Percentiles rank a stretch among this genome's conserved stretches.
These are phyloP conservation scores for Thyridium curvatum DNA, from an alignment of 2,329 filamentous ascomycete species.

Conservation along the genomic window DNA sequence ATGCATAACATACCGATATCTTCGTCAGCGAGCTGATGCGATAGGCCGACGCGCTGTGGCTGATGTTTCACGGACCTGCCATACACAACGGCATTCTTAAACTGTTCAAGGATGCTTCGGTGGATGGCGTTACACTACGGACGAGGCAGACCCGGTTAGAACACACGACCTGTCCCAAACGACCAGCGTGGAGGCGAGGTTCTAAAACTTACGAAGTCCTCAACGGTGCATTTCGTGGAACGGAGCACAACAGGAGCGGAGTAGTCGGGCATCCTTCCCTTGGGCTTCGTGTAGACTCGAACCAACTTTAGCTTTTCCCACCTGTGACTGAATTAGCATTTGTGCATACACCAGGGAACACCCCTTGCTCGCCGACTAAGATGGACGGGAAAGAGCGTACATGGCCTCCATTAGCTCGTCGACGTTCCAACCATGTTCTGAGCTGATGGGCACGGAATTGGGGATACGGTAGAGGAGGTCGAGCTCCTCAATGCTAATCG, in stretches of 20 bases:
- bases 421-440: conserved; percentile 95
- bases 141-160: not conserved
- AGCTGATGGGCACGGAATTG: conserved; percentile 94
- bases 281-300: conserved; percentile 96
- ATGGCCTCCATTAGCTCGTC: conserved; percentile 95
- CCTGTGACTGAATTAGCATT: conserved; percentile 23
- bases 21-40: conserved; percentile 89
- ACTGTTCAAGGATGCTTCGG: conserved; percentile 90
- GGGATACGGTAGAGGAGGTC: conserved; percentile 95
- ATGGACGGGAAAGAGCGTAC: conserved; percentile 33
- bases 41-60: conserved; percentile 87
- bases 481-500: conserved; percentile 95
- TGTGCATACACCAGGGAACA: conserved; percentile 2
- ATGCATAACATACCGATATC: conserved; percentile 71
- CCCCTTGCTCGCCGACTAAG: conserved; percentile 6
- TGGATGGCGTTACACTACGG: conserved; percentile 91
- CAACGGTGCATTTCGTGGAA: conserved; percentile 76
- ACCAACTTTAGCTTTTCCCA: conserved; percentile 94
- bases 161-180: conserved; percentile 1
- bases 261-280: conserved; percentile 92
- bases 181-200: not conserved
- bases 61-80: conserved; percentile 98
- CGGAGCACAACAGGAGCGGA: conserved; percentile 83
- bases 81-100: conserved; percentile 93
- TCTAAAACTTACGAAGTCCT: conserved; percentile 78